Conservation (phyloP, 306 rosid genomes). For the Erythrophleum fordii region DNA sequence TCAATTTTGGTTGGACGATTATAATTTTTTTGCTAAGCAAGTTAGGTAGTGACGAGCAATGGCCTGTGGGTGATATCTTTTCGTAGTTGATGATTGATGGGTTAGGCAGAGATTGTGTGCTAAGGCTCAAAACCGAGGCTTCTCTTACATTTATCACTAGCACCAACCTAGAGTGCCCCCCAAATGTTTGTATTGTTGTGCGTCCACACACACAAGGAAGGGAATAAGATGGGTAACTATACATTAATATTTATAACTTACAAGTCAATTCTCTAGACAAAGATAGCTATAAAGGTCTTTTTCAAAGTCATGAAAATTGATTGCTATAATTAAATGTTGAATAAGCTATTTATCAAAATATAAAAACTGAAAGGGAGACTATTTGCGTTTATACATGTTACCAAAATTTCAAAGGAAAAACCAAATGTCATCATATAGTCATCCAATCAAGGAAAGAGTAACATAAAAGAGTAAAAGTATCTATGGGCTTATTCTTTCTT, state of each 20-base stretch:
- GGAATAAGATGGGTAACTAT: neutral
- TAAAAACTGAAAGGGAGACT: too few species aligned
- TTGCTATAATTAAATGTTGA: neutral
- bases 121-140: conserved; percentile 13
- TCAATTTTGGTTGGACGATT: conserved; percentile 44
- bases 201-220: neutral
- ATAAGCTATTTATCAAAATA: neutral
- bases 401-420: too few species aligned
- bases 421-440: too few species aligned
- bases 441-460: too few species aligned
- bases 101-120: conserved; percentile 46
- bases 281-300: neutral
- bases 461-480: too few species aligned
- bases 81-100: conserved; percentile 28
- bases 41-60: conserved; percentile 55
- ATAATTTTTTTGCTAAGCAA: conserved; percentile 55
- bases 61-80: conserved; percentile 16
- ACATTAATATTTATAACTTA: neutral
- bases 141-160: conserved; percentile 41
- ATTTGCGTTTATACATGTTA: too few species aligned
- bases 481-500: too few species aligned
- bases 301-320: neutral
- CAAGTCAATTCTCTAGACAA: neutral
- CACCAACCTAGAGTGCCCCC: conserved; percentile 42
- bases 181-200: neutral